Base-by-base conservation (phyloP, 2,329 filamentous ascomycete genomes). In the Colletotrichum lentis region DNA sequence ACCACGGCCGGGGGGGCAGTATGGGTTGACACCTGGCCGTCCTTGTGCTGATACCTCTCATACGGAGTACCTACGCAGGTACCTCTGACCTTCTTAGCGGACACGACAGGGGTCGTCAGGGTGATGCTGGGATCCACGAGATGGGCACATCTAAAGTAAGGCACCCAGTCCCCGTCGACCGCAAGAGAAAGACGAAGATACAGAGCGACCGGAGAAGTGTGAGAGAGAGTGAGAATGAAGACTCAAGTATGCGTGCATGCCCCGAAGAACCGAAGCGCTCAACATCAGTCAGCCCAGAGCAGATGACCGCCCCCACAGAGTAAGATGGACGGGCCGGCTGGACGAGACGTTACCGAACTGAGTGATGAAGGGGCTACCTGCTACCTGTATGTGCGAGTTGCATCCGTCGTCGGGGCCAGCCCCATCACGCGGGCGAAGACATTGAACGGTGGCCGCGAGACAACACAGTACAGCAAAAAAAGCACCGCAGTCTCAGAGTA, bases 61-160 rank as follows among this genome's bases (percentile, higher is more conserved):
- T 31, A 31, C 27, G 8, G 27, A 31, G 27, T 31, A 31, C 27
- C 27, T 31, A 24, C 24, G 24, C 4, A 31, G 27, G 1, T 55
- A 53, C 61, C 43, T 64, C 61, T 54, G 41, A 66, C 62, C 66
- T 60, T 61, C 46, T 50, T 60, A 44, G 55, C 37, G 43, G 55
- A 59, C 10, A 44, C 24, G 56, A 59, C 66, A 69, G 27, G 66
- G 62, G 55, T 24, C 22, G n/a, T 52, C 50, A 56, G 62, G 50
- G 55, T 54, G 58, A 35, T 62, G 47, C 47, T 35, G 41, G 41
- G 24, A 55, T 50, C 49, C 50, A 60, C n/a, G 55, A 66, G 37
- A 60, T 43, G 50, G 65, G 54, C 22, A 41, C 31, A 8, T 35
- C 14, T 52, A n/a, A 64, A 50, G 35, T 52, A 56, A 52, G 55